These are phyloP conservation scores for Auxenochlorella pyrenoidosa DNA, from an alignment of 139 green algal genomes.

Conservation along the genomic window DNA sequence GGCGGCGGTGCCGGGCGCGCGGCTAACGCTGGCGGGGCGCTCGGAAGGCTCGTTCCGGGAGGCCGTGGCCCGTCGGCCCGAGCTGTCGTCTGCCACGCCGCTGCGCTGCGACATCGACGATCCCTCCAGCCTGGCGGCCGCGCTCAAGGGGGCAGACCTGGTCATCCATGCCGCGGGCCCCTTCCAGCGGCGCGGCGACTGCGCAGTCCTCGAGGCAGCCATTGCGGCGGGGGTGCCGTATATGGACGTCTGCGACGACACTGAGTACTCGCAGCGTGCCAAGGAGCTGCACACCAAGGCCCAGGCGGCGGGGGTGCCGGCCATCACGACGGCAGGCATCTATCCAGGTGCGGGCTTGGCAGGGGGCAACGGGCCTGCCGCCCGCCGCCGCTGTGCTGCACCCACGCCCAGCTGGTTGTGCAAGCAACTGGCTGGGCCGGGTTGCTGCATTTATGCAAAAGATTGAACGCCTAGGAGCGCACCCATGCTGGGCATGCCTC, in stretches of 20 bases:
- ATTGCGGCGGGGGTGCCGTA: constrained; percentile 83
- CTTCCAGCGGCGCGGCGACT: constrained; percentile 82
- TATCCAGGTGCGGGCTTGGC: constrained; percentile 57
- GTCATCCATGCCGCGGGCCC: constrained; percentile 90
- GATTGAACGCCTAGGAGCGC: too few species aligned
- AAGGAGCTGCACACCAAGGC: constrained; percentile 71
- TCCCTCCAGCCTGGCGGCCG: constrained; percentile 36
- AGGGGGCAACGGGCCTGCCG: too few species aligned
- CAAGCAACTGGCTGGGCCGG: too few species aligned
- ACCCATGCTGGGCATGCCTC: too few species aligned
- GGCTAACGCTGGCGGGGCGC: constrained; percentile 68
- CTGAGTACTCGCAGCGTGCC: constrained; percentile 56
- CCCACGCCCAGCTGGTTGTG: too few species aligned
- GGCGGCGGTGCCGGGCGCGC: constrained; percentile 50
- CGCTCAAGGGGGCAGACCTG: constrained; percentile 21
- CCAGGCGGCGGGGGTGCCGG: constrained; percentile 80
- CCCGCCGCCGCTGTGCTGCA: too few species aligned
- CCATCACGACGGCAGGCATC: constrained; percentile 86
- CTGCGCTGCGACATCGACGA: constrained; percentile 56
- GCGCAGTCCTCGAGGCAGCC: constrained; percentile 78
- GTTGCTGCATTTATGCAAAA: too few species aligned
- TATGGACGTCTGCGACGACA: constrained; percentile 97
- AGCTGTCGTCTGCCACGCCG: constrained; percentile 61
- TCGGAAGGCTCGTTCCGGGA: constrained; percentile 56
- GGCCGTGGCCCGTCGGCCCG: constrained; percentile 59